Evolutionary conservation across 1,284 basidiomycete genomes (phyloP).

Genomic region (Tausonia pullulans): DNA sequence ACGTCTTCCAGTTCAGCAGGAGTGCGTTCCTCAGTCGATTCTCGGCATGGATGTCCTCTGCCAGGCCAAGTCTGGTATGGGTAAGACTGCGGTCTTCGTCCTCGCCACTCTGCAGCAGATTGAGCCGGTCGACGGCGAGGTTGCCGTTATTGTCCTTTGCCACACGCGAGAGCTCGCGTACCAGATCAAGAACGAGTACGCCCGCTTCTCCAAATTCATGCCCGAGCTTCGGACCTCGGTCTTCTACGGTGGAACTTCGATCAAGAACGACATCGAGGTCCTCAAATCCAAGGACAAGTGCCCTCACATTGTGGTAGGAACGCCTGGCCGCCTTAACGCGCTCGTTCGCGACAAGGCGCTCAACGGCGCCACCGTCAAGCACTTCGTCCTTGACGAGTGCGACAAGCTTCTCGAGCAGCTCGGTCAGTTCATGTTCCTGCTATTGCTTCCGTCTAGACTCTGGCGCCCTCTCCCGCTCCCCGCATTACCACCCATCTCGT

Average conservation of each 20-base stretch:
- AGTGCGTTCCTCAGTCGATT: conserved; percentile 99
- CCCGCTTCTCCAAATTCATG: conserved; percentile 99
- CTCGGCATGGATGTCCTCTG: conserved; percentile 99
- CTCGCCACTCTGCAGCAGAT: conserved; percentile 96
- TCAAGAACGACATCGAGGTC: conserved; percentile 85
- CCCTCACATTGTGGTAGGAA: conserved; percentile 97
- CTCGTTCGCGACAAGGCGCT: conserved; percentile 84
- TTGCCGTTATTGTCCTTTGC: conserved; percentile 93
- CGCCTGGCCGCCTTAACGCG: conserved; percentile 89
- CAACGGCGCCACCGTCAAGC: conserved; percentile 81
- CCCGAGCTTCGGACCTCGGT: conserved; percentile 94
- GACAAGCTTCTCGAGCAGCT: conserved; percentile 99
- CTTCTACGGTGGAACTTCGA: conserved; percentile 94
- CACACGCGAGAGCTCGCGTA: conserved; percentile 99
- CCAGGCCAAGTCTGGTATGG: conserved; percentile 99
- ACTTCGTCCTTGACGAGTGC: conserved; percentile 99
- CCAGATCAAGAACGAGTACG: conserved; percentile 99
- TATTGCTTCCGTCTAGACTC: too few relatives aligned
- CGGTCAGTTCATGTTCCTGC: conserved; percentile 59
- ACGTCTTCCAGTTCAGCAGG: conserved; percentile 75
- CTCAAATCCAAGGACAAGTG: conserved; percentile 95
- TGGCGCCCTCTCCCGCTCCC: neutral
- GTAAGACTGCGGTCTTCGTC: conserved; percentile 99
- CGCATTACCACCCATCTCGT: neutral
- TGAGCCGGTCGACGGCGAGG: conserved; percentile 96